Base-by-base conservation (phyloP, 805 yeast genomes). In the Sugiyamaella chiloensis region DNA sequence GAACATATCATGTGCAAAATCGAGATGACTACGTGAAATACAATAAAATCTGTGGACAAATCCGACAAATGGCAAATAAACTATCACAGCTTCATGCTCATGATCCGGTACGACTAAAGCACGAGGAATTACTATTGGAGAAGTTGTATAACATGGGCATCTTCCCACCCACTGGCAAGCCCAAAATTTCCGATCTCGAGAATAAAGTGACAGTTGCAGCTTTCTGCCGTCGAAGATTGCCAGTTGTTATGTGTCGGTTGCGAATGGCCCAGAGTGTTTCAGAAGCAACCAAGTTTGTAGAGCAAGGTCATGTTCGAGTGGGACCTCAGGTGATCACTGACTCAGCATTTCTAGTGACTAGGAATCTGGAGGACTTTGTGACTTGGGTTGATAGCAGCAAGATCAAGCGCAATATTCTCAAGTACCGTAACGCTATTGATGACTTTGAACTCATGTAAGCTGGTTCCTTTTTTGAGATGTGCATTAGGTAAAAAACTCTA, bases 311-410 rank as follows among this genome's bases (percentile, higher is more conserved):
- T 61, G 96, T 93, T 2, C 78, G 99, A 57, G 96, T 93, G 5
- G 99, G 99, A 0, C 98, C 98, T 9, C 85, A 88, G 62, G 84
- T 95, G 23, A 83, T 95, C 37, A 90, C 96, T 0, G 99, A 93
- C 65, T 95, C 98, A 2, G 96, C 98, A 0, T 91, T 83, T 64
- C 72, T 95, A 59, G 93, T 93, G 4, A 91, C 97, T 1, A 78
- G 96, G 63, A 87, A 81, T 59, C 76, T 93, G 85, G 99, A 93
- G 64, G 99, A 93, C 66, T 93, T 88, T 66, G 75, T 93, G 58
- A 93, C 99, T 2, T 93, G 99, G 99, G 93, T 87, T n/a, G 97
- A 93, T 61, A 78, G 83, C 35, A 84, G 95, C 57, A 95, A 93
- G 83, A 90, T 95, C 67, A 90, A 86, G 74, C 78, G 85, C 60